Base-by-base conservation (phyloP, 2,329 filamentous ascomycete genomes). In the Claviceps capensis region DNA sequence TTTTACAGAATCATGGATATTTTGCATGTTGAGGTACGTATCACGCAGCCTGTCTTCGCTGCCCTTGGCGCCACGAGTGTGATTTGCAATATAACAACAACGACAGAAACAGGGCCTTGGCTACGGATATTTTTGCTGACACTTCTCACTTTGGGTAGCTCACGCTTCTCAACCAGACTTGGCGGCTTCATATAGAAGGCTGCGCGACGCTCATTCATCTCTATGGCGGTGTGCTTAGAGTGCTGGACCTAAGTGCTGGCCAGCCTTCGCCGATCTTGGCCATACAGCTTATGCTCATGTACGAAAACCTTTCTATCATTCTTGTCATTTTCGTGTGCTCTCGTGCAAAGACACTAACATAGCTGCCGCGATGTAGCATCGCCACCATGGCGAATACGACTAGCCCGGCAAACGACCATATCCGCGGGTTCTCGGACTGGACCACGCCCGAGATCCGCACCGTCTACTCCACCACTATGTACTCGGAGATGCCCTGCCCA, bases 1-100 rank as follows among this genome's bases (percentile, higher is more conserved):
- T 52, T 52, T 36, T 52, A 52, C n/a, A 45, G 51, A 26, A 52
- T 52, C 41, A 49, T 49, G 51, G 47, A 52, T n/a, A 49, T 52
- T 44, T 30, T 49, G 40, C 51, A 49, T 45, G 51, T 52, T 7
- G 51, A 52, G 51, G 51, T 50, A 46, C 14, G 42, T 6, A 45
- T 34, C 22, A 13, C 22, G 22, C 13, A 17, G n/a, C 16, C 13
- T 3, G 22, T 13, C 37, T 42, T 22, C 16, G 7, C 26, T 30
- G 26, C 26, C 26, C 26, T 30, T 30, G 26, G 26, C 26, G 7
- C 26, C 26, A 30, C 7, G 26, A 30, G 26, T 30, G 26, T 30
- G 7, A 30, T 30, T 30, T 30, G 26, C 26, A 30, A 30, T 30
- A 30, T 9, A 30, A 30, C 26, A 30, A 3, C 26, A 30, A 8